Base-by-base conservation (phyloP, 1,284 basidiomycete species). In the Microbotryum violaceum region DNA sequence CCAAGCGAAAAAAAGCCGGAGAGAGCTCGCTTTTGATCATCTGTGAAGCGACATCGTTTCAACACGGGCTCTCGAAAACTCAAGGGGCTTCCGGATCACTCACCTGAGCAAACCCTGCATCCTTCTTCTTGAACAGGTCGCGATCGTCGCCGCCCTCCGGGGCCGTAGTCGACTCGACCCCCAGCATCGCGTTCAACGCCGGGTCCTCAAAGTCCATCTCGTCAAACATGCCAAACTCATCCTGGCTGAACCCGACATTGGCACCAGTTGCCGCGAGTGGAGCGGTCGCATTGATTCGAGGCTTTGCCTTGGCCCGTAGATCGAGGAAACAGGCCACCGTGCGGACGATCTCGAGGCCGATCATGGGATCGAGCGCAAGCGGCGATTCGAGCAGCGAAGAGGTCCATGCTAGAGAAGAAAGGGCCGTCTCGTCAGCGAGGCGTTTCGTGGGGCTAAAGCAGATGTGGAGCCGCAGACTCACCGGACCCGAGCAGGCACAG, bases 251-350 rank as follows among this genome's bases (percentile, higher is more conserved):
- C 79, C 16, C 10, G 18, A 14, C 27, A 1, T 20, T 20, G 2
- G 16, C 10, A 20, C 6, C 10, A 14, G 69, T 27, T 27, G 27
- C 27, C 27, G 27, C 60, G 61, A 71, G 57, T 44, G 73, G 62
- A 53, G 70, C 66, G 9, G 65, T 72, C 2, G 78, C 79, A 5
- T 1, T 42, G 37, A 10, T 42, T 12, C 78, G 76, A 21, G 78
- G 76, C 1, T 74, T 42, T 9, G 81, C 80, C 4, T 70, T 75
- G 6, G 75, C 74, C 20, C 89, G 82, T 20, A 81, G 81, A 62
- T 85, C 77, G 7, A 91, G 78, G 73, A 89, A 87, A 0, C 81
- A 79, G 58, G 85, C 81, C 2, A 89, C 78, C 25, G 85, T 80
- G 25, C 77, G 73, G 20, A 84, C 78, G 20, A 87, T 79, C 70